Percentiles rank a stretch among this genome's conserved stretches.
Conservation (phyloP, 2,329 filamentous ascomycete species). For the Cercospora janseana region DNA sequence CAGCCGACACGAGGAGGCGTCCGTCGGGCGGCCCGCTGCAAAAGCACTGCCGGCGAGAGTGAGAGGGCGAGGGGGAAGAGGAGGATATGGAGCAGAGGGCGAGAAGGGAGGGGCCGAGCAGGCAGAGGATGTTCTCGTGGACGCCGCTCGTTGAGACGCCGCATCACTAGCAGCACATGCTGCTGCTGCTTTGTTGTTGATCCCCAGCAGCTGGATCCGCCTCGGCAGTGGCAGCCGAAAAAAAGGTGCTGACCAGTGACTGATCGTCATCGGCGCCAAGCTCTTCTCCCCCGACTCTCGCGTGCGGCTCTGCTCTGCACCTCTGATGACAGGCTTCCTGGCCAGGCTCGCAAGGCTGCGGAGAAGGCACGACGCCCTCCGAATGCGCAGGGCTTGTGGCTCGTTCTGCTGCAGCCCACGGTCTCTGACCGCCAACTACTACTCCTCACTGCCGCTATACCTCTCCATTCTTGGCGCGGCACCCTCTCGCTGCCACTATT, state of each 20-base stretch:
- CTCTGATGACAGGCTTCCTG: no score
- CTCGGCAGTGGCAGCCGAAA: neutral
- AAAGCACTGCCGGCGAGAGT: no score
- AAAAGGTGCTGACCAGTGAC: no score
- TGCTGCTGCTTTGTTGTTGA: neutral
- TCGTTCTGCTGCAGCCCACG: no score
- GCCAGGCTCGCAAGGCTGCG: no score
- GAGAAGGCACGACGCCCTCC: neutral
- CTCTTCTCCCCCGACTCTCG: no score
- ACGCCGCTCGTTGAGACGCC: conserved; percentile 2
- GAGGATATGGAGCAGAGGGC: neutral
- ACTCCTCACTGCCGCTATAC: neutral
- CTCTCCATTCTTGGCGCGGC: no score
- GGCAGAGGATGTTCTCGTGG: neutral
- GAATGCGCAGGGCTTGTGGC: no score
- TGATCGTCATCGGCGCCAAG: no score
- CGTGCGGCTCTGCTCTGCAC: no score
- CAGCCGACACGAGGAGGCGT: neutral
- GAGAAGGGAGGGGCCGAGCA: neutral
- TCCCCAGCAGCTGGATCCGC: neutral
- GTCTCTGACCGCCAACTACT: no score
- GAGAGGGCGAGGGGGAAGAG: neutral
- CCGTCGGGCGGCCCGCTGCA: neutral
- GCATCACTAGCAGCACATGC: neutral
- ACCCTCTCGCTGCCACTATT: no score